phyloP scores from a whole-genome alignment of 164 flowering plant genomes.

The Vitis cinerea region DNA sequence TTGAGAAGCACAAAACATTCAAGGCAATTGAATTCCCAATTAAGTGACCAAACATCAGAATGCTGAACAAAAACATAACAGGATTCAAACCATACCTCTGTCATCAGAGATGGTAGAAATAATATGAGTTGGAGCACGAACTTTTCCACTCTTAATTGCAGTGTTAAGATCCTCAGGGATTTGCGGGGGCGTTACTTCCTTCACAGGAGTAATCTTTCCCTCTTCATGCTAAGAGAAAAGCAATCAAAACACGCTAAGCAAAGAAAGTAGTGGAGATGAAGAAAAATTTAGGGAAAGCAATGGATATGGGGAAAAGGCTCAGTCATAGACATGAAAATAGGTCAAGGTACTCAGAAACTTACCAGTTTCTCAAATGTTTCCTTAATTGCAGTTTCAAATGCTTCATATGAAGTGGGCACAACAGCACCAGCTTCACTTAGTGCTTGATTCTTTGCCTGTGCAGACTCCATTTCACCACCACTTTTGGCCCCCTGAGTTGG shows the following conservation, averaged over 20 bases:
- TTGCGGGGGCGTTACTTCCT: constrained; percentile 86
- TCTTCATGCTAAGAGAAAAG: constrained; percentile 54
- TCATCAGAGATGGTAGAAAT: constrained; percentile 98
- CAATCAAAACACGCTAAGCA: not conserved
- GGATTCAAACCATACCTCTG: constrained; percentile 54
- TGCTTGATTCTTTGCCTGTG: constrained; percentile 97
- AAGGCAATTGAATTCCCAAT: not conserved
- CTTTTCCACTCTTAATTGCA: constrained; percentile 97
- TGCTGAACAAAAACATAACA: not conserved
- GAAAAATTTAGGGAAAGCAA: not conserved
- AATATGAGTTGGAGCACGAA: constrained; percentile 98
- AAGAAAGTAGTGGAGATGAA: not conserved
- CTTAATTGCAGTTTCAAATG: constrained; percentile 77
- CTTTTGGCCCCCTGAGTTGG: constrained; percentile 86
- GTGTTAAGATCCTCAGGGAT: constrained; percentile 96
- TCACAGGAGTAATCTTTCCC: constrained; percentile 75
- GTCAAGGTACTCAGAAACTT: constrained; percentile 16
- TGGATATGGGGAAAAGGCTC: not conserved
- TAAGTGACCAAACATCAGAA: not conserved
- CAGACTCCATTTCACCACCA: constrained; percentile 99
- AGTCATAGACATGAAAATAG: not conserved
- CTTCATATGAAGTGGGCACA: constrained; percentile 96
- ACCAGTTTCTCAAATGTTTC: constrained; percentile 95
- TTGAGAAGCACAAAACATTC: constrained; percentile 8
- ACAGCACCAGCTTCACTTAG: constrained; percentile 91